Percentiles rank a stretch among this genome's conserved stretches.
Evolutionary conservation across 202 grass and related monocot species (phyloP).

Genomic region (Bolboschoenoplectus hybrid): DNA sequence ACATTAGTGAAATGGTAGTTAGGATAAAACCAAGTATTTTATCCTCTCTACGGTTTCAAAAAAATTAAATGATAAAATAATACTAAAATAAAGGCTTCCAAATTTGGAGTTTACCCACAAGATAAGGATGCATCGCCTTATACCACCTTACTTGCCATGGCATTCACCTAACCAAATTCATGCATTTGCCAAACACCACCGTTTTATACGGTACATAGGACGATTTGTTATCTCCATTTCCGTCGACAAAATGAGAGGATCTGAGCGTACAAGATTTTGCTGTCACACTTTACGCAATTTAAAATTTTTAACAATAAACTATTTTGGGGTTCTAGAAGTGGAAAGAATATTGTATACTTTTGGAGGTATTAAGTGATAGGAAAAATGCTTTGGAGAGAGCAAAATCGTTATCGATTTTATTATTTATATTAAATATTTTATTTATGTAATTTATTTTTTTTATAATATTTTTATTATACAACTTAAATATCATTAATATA

Average conservation of each 20-base stretch:
- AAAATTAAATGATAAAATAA: neutral
- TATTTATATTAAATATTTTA: too few relatives aligned
- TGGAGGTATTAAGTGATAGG: neutral
- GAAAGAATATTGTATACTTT: conserved; percentile 11
- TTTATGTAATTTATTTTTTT: too few relatives aligned
- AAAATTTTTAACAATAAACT: neutral
- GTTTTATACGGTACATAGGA: neutral
- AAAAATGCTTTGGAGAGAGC: too few relatives aligned
- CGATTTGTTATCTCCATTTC: neutral
- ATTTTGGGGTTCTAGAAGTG: neutral
- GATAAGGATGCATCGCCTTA: conserved; percentile 21
- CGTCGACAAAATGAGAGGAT: neutral
- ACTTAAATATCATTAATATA: too few relatives aligned
- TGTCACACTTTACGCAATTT: conserved; percentile 10
- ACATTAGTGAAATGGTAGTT: neutral
- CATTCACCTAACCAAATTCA: conserved; percentile 28
- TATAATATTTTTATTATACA: too few relatives aligned
- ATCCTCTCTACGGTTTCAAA: neutral
- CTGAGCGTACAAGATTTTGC: neutral
- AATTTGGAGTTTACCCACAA: conserved; percentile 34
- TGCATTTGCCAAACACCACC: conserved; percentile 34
- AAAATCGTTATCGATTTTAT: too few relatives aligned
- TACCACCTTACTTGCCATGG: conserved; percentile 13
- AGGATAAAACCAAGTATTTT: neutral
- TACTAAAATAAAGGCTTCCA: neutral